Conservation (phyloP, 768 basidiomycete species). For the Chalciporus sphaerocephalus region DNA sequence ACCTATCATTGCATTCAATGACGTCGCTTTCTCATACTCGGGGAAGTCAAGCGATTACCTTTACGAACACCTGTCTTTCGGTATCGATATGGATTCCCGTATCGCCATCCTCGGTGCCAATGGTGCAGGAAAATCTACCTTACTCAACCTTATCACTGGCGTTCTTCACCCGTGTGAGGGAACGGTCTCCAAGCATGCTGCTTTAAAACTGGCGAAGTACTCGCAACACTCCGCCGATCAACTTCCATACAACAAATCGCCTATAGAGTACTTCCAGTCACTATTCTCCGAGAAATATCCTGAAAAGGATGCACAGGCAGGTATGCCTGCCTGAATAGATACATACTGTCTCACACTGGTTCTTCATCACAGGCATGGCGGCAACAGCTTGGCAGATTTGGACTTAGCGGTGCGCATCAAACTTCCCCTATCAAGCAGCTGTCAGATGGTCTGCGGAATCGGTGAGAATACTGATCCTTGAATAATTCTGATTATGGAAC, state of each 20-base stretch:
- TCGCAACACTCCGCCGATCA: slow-evolving; percentile 99
- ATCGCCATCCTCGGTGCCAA: slow-evolving; percentile 96
- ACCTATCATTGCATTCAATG: slow-evolving; percentile 94
- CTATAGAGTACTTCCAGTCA: slow-evolving; percentile 89
- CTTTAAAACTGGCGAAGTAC: slow-evolving; percentile 95
- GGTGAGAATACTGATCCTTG: slow-evolving; percentile 42
- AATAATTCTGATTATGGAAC: slow-evolving; percentile 2
- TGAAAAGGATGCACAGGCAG: slow-evolving; percentile 79
- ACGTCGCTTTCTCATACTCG: slow-evolving; percentile 94
- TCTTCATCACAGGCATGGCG: slow-evolving; percentile 71
- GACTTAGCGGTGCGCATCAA: slow-evolving; percentile 91
- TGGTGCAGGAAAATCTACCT: slow-evolving; percentile 91
- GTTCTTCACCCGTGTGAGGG: slow-evolving; percentile 76
- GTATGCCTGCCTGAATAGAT: slow-evolving; percentile 10
- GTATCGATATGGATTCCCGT: slow-evolving; percentile 97
- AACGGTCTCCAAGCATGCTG: slow-evolving; percentile 82
- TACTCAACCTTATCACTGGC: slow-evolving; percentile 86
- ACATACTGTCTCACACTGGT: slow-evolving; percentile 9
- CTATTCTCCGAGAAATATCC: slow-evolving; percentile 82
- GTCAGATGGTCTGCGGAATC: slow-evolving; percentile 94
- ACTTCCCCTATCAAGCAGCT: slow-evolving; percentile 90
- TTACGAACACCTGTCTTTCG: slow-evolving; percentile 87
- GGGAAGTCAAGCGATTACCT: slow-evolving; percentile 85
- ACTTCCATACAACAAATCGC: slow-evolving; percentile 86
- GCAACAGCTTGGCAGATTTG: slow-evolving; percentile 91